These are phyloP conservation scores for Pseudofabraea citricarpa DNA, from an alignment of 2,329 filamentous ascomycete species.

Conservation along the genomic window DNA sequence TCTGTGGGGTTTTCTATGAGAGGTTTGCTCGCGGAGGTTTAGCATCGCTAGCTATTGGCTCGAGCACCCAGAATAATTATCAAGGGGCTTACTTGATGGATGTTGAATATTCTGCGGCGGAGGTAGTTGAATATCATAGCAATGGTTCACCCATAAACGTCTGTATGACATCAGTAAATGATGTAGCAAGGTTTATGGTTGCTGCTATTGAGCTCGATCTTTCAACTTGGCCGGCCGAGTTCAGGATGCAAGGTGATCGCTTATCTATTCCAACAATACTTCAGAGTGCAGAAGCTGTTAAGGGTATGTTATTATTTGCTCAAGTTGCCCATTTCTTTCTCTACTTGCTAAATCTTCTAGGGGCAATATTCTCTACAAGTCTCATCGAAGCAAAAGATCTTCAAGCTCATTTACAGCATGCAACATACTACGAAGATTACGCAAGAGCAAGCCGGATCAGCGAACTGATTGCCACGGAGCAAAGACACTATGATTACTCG, in stretches of 20 bases:
- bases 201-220: slow-evolving; percentile 60
- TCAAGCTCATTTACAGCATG: slow-evolving; percentile 12
- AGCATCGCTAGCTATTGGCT: slow-evolving; percentile 52
- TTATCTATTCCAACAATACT: slow-evolving; percentile 58
- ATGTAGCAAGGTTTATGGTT: slow-evolving; percentile 67
- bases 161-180: slow-evolving; percentile 64
- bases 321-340: not conserved
- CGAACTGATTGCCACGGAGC: slow-evolving; percentile 61
- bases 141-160: slow-evolving; percentile 48
- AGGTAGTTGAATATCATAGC: slow-evolving; percentile 52
- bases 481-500: slow-evolving; percentile 62
- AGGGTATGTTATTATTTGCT: slow-evolving; percentile 27
- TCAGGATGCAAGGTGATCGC: slow-evolving; percentile 64
- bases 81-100: slow-evolving; percentile 66
- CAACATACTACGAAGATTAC: slow-evolving; percentile 34
- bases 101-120: slow-evolving; percentile 50
- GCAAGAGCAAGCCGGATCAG: slow-evolving; percentile 50
- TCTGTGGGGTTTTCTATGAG: slow-evolving; percentile 73
- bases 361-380: slow-evolving; percentile 14
- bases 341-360: slow-evolving; percentile 6
- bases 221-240: slow-evolving; percentile 61
- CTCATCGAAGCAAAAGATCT: slow-evolving; percentile 17
- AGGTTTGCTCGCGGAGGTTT: slow-evolving; percentile 67
- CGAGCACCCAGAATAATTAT: slow-evolving; percentile 42
- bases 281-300: slow-evolving; percentile 39